Evolutionary conservation across 2,329 filamentous ascomycete genomes (phyloP).

Genomic region (Taxawa tesnikishii): DNA sequence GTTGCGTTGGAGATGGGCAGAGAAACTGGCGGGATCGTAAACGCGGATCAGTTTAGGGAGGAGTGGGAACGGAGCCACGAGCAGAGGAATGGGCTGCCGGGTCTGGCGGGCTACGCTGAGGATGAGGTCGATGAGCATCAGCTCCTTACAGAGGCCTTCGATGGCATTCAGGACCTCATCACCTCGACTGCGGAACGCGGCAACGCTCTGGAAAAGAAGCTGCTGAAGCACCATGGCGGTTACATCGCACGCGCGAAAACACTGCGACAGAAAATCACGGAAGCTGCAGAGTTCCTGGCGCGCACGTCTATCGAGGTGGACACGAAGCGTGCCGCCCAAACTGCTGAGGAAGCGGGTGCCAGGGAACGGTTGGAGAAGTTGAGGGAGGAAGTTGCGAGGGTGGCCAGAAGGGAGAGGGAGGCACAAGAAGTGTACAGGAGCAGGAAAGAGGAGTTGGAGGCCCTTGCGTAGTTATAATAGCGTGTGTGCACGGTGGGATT

Average conservation of each 20-base stretch:
- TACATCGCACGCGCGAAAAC: constrained; percentile 79
- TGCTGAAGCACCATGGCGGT: constrained; percentile 75
- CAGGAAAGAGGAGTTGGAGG: constrained; percentile 65
- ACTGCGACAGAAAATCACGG: constrained; percentile 65
- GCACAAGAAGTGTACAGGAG: constrained; percentile 76
- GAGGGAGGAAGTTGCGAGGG: constrained; percentile 70
- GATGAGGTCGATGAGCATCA: constrained; percentile 59
- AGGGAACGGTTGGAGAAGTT: constrained; percentile 58
- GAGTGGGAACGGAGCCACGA: constrained; percentile 39
- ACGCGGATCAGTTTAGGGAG: constrained; percentile 35
- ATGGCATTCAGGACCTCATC: constrained; percentile 63
- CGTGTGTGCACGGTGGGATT: no score
- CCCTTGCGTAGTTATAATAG: no score
- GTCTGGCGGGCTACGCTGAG: constrained; percentile 67
- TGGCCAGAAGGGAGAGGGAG: constrained; percentile 74
- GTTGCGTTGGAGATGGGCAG: constrained; percentile 56
- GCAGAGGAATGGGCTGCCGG: constrained; percentile 50
- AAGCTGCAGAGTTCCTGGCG: constrained; percentile 61
- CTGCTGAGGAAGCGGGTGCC: constrained; percentile 69
- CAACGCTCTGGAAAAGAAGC: constrained; percentile 86
- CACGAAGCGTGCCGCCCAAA: constrained; percentile 61
- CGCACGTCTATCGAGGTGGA: constrained; percentile 61
- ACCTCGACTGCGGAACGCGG: constrained; percentile 63
- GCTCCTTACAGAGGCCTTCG: constrained; percentile 59
- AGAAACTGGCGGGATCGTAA: constrained; percentile 31